Evolutionary conservation across 2,329 filamentous ascomycete species (phyloP).

Genomic region (Fusarium irregulare): DNA sequence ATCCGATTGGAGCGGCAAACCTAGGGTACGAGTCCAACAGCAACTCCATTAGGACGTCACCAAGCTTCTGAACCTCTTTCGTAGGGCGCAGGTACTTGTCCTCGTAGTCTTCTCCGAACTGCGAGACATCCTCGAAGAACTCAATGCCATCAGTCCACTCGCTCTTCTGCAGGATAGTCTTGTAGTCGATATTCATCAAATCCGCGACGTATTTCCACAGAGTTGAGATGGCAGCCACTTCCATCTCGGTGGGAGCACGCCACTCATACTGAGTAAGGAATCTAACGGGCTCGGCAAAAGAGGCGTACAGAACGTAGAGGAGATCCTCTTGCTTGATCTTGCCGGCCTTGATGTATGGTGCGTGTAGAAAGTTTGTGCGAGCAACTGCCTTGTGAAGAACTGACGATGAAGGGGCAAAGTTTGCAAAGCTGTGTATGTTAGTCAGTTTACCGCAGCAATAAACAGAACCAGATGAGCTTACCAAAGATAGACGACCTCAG

Average conservation of each 20-base stretch:
- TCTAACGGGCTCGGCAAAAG: conserved; percentile 71
- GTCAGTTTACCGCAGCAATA: not conserved
- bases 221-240: conserved; percentile 73
- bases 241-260: conserved; percentile 73
- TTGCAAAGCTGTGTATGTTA: conserved; percentile 45
- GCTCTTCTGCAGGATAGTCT: conserved; percentile 50
- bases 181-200: conserved; percentile 72
- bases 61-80: conserved; percentile 61
- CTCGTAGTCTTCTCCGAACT: conserved; percentile 69
- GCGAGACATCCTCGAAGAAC: conserved; percentile 61
- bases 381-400: conserved; percentile 51
- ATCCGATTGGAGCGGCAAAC: conserved; percentile 58
- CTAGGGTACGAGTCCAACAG: conserved; percentile 66
- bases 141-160: conserved; percentile 63
- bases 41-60: conserved; percentile 69
- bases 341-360: conserved; percentile 51
- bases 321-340: conserved; percentile 54
- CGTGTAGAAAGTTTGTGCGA: conserved; percentile 56
- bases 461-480: conserved; percentile 22
- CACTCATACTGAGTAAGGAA: conserved; percentile 77
- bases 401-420: conserved; percentile 46
- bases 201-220: conserved; percentile 80
- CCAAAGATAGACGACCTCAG: conserved; percentile 53
- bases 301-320: conserved; percentile 62
- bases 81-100: conserved; percentile 66